A percentile compares a stretch with the other conserved stretches of the same genome.
Conservation (phyloP, 2,329 filamentous ascomycete genomes). For the Botryosphaeria dothidea region DNA sequence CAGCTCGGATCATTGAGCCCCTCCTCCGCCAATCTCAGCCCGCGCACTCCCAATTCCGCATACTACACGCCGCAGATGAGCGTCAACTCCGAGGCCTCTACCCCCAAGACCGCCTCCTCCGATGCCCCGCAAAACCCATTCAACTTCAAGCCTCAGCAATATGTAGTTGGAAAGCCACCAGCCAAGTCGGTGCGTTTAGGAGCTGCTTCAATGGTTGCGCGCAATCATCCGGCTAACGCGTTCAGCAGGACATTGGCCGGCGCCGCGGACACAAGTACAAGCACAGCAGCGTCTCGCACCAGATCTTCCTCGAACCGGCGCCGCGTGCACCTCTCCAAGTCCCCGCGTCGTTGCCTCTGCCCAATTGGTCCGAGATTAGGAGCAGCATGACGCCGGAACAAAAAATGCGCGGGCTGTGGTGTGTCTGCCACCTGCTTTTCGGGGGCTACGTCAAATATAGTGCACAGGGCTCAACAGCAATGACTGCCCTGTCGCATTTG, state of each 20-base stretch:
- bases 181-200: slow-evolving; percentile 67
- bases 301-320: slow-evolving; percentile 93
- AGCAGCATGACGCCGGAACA: slow-evolving; percentile 89
- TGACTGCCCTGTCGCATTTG: slow-evolving; percentile 89
- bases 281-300: slow-evolving; percentile 92
- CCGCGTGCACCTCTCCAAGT: slow-evolving; percentile 82
- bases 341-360: slow-evolving; percentile 87
- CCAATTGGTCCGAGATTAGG: slow-evolving; percentile 84
- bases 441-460: slow-evolving; percentile 84
- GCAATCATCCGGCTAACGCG: neutral
- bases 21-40: slow-evolving; percentile 51
- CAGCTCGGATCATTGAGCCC: slow-evolving; percentile 22
- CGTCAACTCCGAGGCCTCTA: slow-evolving; percentile 21
- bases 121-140: slow-evolving; percentile 80
- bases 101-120: slow-evolving; percentile 61
- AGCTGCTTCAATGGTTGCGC: neutral
- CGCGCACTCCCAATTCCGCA: slow-evolving; percentile 32
- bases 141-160: slow-evolving; percentile 78
- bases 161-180: slow-evolving; percentile 61
- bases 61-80: slow-evolving; percentile 29
- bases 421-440: slow-evolving; percentile 80
- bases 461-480: slow-evolving; percentile 80
- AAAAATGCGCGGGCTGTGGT: slow-evolving; percentile 81
- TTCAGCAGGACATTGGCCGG: slow-evolving; percentile 76
- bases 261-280: slow-evolving; percentile 97